These are phyloP conservation scores for Epichloe typhina DNA, from an alignment of 2,329 filamentous ascomycete genomes.

Conservation along the genomic window DNA sequence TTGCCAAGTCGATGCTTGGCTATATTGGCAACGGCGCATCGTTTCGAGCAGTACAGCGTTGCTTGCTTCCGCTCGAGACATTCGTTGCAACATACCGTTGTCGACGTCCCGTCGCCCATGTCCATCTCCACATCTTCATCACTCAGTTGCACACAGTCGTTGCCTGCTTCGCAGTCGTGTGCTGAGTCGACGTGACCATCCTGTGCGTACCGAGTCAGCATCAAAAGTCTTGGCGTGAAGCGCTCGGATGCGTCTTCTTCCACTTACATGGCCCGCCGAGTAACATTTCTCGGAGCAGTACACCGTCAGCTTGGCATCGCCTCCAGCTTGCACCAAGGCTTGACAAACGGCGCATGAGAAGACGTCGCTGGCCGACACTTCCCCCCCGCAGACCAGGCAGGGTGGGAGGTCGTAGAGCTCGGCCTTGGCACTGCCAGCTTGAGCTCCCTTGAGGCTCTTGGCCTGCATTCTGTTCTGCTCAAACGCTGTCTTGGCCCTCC, in stretches of 20 bases:
- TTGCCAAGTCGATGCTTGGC: constrained; percentile 23
- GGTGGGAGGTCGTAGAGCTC: constrained; percentile 25
- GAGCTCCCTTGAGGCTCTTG: constrained; percentile 21
- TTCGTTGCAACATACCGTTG: constrained; percentile 26
- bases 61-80: constrained; percentile 25
- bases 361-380: constrained; percentile 22
- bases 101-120: constrained; percentile 20
- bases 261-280: constrained; percentile 27
- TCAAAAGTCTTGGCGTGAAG: background rate
- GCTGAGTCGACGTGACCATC: constrained; percentile 23
- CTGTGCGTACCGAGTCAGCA: constrained; percentile 18
- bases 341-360: constrained; percentile 33
- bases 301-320: constrained; percentile 22
- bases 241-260: too few relatives aligned
- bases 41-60: constrained; percentile 28
- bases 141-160: constrained; percentile 24
- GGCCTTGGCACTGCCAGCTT: constrained; percentile 16
- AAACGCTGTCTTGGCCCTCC: constrained; percentile 34
- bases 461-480: constrained; percentile 29
- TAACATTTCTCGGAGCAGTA: constrained; percentile 33
- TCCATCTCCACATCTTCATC: constrained; percentile 29
- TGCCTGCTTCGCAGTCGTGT: constrained; percentile 29
- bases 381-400: constrained; percentile 25
- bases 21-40: constrained; percentile 30
- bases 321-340: constrained; percentile 24